These are phyloP conservation scores for Nakazawaea peltata DNA, from an alignment of 805 yeast species.

Conservation along the genomic window DNA sequence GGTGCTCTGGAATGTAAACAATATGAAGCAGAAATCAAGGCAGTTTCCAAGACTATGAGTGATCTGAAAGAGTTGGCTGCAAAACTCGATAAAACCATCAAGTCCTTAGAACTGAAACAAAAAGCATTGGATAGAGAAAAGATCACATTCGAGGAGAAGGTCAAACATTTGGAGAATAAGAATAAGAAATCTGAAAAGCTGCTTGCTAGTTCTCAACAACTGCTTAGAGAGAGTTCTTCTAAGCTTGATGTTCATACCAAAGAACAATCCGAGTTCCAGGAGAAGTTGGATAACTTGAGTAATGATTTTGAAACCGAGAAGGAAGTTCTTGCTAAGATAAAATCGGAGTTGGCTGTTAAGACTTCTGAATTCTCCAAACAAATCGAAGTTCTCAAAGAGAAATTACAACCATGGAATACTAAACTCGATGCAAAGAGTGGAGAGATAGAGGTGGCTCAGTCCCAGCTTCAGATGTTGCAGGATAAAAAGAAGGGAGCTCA, in stretches of 20 bases:
- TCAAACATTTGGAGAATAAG: conserved; percentile 55
- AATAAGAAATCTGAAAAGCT: conserved; percentile 51
- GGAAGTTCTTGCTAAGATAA: conserved; percentile 49
- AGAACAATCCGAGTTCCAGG: conserved; percentile 34
- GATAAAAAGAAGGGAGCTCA: conserved; percentile 36
- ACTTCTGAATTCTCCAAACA: conserved; percentile 61
- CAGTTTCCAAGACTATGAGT: conserved; percentile 22
- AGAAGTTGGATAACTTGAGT: conserved; percentile 38
- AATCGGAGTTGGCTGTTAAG: conserved; percentile 60
- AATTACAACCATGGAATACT: conserved; percentile 79
- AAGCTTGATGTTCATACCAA: conserved; percentile 37
- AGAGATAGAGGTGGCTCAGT: conserved; percentile 53
- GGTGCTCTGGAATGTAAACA: conserved; percentile 36
- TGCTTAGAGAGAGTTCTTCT: conserved; percentile 34
- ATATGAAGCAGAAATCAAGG: conserved; percentile 27
- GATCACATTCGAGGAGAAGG: conserved; percentile 70
- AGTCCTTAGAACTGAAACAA: conserved; percentile 25
- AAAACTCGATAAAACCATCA: conserved; percentile 17
- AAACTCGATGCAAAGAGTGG: conserved; percentile 56
- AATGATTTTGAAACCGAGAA: conserved; percentile 44
- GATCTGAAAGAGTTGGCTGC: conserved; percentile 16
- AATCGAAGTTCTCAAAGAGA: conserved; percentile 53
- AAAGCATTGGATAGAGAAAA: conserved; percentile 44
- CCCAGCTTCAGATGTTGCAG: conserved; percentile 53
- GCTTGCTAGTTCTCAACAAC: conserved; percentile 36